Percentiles rank a stretch among this genome's conserved stretches.
These are phyloP conservation scores for Purshia tridentata DNA, from an alignment of 306 rosid genomes.

Conservation along the genomic window DNA sequence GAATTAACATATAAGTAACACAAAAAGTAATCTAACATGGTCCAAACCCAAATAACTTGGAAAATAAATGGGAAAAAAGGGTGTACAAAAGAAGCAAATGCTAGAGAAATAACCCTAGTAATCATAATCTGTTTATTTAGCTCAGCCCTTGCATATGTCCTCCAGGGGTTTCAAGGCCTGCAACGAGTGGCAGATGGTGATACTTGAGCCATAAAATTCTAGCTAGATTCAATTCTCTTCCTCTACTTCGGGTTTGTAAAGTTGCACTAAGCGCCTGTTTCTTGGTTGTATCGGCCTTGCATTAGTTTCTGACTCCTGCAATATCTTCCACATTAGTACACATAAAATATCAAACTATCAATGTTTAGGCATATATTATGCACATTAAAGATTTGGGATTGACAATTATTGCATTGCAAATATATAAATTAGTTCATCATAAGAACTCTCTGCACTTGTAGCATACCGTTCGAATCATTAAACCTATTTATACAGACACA, in stretches of 20 bases:
- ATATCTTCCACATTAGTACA: background rate
- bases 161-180: background rate
- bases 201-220: background rate
- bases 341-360: background rate
- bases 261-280: constrained; percentile 46
- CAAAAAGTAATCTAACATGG: background rate
- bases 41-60: background rate
- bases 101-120: background rate
- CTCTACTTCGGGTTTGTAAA: constrained; percentile 26
- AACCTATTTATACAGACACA: too few species aligned
- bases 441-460: too few species aligned
- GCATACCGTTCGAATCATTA: too few species aligned
- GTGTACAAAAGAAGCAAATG: background rate
- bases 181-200: background rate
- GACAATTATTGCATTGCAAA: too few species aligned
- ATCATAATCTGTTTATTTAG: background rate
- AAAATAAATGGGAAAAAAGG: background rate
- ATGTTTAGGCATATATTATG: background rate
- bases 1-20: background rate
- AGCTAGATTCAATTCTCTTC: constrained; percentile 17
- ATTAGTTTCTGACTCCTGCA: constrained; percentile 59
- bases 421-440: too few species aligned
- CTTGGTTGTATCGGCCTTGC: constrained; percentile 66
- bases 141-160: background rate
- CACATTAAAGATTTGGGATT: background rate